Conservation (phyloP, 345 rosid species). For the Excoecaria agallocha region DNA sequence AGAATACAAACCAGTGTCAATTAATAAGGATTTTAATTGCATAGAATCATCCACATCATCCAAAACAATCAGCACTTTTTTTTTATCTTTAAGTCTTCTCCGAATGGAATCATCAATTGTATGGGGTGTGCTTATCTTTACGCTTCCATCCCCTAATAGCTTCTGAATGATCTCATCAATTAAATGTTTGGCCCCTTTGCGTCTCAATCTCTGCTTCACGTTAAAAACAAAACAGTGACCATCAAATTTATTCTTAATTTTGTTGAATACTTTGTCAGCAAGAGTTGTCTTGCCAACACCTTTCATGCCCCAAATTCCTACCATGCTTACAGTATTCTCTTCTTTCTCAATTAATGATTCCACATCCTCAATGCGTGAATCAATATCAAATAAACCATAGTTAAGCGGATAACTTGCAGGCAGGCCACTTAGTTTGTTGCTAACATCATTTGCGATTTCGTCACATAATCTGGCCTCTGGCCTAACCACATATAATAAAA, state of each 20-base stretch:
- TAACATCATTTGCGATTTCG: background rate
- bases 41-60: background rate
- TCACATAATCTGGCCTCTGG: background rate
- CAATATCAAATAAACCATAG: background rate
- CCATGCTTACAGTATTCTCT: background rate
- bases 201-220: background rate
- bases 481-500: background rate
- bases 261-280: background rate
- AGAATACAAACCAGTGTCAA: background rate
- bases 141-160: background rate
- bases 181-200: background rate
- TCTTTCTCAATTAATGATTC: background rate
- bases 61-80: background rate
- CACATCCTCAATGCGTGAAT: background rate
- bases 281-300: conserved; percentile 3
- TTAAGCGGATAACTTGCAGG: no score
- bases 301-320: conserved; percentile 15
- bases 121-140: background rate
- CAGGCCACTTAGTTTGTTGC: background rate
- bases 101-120: background rate
- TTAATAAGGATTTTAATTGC: background rate
- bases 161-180: background rate
- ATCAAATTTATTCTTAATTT: background rate
- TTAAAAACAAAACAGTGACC: background rate
- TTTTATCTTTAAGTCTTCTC: background rate